A percentile compares a stretch with the other conserved stretches of the same genome.
phyloP scores from a whole-genome alignment of 352 stramenopile genomes.

The Pelagophyceae sp. region DNA sequence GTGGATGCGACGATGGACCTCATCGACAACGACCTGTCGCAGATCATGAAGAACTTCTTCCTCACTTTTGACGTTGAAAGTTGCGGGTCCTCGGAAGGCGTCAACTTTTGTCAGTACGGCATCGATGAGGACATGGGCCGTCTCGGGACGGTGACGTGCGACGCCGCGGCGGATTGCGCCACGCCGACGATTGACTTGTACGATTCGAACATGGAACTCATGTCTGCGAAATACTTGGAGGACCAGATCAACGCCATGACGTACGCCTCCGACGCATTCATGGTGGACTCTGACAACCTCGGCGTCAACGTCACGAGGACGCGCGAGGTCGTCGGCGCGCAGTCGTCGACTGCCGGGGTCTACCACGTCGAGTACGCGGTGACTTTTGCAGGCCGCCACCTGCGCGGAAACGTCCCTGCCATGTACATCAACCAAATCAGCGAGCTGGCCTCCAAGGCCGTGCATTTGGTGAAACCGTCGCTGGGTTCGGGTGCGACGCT shows the following conservation, averaged over 20 bases:
- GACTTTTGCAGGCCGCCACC: conserved; percentile 63
- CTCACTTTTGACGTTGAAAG: conserved; percentile 53
- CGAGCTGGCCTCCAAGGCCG: neutral
- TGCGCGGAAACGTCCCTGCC: conserved; percentile 69
- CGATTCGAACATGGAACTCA: conserved; percentile 29
- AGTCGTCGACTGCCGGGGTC: conserved; percentile 31
- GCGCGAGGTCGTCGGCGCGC: conserved; percentile 34
- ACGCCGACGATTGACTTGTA: conserved; percentile 21
- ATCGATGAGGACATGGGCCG: conserved; percentile 37
- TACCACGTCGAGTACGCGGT: conserved; percentile 70
- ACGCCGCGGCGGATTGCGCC: conserved; percentile 46
- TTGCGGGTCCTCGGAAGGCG: conserved; percentile 33
- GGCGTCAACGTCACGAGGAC: conserved; percentile 22
- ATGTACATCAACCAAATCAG: conserved; percentile 45
- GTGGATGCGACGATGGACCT: conserved; percentile 47
- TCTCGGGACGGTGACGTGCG: conserved; percentile 37
- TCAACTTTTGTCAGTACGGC: conserved; percentile 48
- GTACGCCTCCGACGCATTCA: conserved; percentile 37
- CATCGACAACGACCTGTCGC: conserved; percentile 53
- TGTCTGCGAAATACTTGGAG: conserved; percentile 16
- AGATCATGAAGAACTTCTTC: conserved; percentile 40
- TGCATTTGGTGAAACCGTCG: neutral
- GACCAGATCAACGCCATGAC: conserved; percentile 39
- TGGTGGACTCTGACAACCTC: conserved; percentile 12
- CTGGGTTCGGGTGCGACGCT: neutral